Base-by-base conservation (phyloP, 1,284 basidiomycete species). In the Hymenochaete sp. region DNA sequence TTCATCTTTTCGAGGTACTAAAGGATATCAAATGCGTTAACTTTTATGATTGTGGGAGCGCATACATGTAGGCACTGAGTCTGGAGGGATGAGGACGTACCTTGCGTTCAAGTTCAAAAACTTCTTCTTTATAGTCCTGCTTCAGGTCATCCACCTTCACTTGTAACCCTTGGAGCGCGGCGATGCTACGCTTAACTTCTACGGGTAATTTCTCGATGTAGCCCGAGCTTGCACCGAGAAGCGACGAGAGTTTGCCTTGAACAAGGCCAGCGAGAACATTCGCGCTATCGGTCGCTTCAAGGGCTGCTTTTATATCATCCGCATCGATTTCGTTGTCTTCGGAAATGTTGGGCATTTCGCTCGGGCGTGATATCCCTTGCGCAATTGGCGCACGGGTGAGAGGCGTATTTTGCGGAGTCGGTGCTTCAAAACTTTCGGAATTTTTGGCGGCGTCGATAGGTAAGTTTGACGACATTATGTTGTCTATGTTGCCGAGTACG, bases 61-160 rank as follows among this genome's bases (percentile, higher is more conserved):
- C 37, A 37, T 29, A 46, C 44, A 32, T 47, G 24, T 6, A 6
- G 14, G 13, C 21, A 35, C 13, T 8, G 6, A n/a, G 13, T 16
- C 8, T 35, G 13, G 5, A 16, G 14, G 16, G 42, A 35, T 19
- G 35, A 25, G 45, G 31, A 56, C 75, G 40, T 55, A 89, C 89
- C 74, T 96, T 96, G 73, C 93, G 93, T 74, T 98, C 93, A 48
- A 98, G 77, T 67, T 95, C 92, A 48, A 97, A 75, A 59, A 93
- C 91, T 67, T 98, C 95, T 60, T 84, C 80, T 69, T 98, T 97
- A 77, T 95, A 96, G 72, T 93, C 79, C 59, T 87, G 86, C 66
- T 97, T 91, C 47, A 98, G 77, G 62, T 93, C 88, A 57, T 82
- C 81, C 67, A 97, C 92, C 70, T 93, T 85, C 55, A 82, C 81